Evolutionary conservation across 306 rosid species (phyloP).

Genomic region (Fagus sylvatica): DNA sequence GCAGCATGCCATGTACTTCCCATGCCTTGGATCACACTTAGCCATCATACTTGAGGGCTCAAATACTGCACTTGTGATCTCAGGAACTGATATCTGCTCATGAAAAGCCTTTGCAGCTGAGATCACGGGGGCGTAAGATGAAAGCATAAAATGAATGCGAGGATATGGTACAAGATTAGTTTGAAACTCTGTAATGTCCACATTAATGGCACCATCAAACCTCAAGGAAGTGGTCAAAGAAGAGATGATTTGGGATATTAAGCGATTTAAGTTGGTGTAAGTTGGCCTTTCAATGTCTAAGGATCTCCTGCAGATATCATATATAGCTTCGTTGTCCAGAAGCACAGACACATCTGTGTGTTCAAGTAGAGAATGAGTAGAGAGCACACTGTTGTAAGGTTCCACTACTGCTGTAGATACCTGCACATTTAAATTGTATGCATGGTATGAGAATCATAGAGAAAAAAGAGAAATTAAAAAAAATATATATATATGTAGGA

Average conservation of each 20-base stretch:
- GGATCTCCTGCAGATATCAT: conserved; percentile 77
- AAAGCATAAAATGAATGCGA: conserved; percentile 79
- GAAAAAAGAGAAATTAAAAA: background rate
- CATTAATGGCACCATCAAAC: conserved; percentile 80
- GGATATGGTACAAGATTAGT: conserved; percentile 82
- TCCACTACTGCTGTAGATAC: conserved; percentile 86
- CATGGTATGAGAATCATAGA: background rate
- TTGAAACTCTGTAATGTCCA: conserved; percentile 72
- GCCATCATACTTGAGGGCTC: conserved; percentile 83
- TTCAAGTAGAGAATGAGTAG: conserved; percentile 67
- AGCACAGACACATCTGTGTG: conserved; percentile 77
- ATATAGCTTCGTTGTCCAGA: conserved; percentile 78
- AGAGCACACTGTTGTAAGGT: conserved; percentile 77
- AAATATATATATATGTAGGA: background rate
- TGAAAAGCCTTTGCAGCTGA: conserved; percentile 71
- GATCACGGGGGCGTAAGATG: conserved; percentile 72
- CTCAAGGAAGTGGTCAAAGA: conserved; percentile 83
- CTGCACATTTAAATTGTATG: conserved; percentile 34
- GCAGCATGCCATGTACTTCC: conserved; percentile 86
- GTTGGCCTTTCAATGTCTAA: conserved; percentile 70
- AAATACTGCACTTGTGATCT: conserved; percentile 70
- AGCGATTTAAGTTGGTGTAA: conserved; percentile 67
- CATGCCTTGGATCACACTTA: conserved; percentile 82
- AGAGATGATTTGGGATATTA: conserved; percentile 70
- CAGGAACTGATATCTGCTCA: conserved; percentile 65